phyloP scores from a whole-genome alignment of 495 filamentous ascomycete genomes.

The Poronia punctata region DNA sequence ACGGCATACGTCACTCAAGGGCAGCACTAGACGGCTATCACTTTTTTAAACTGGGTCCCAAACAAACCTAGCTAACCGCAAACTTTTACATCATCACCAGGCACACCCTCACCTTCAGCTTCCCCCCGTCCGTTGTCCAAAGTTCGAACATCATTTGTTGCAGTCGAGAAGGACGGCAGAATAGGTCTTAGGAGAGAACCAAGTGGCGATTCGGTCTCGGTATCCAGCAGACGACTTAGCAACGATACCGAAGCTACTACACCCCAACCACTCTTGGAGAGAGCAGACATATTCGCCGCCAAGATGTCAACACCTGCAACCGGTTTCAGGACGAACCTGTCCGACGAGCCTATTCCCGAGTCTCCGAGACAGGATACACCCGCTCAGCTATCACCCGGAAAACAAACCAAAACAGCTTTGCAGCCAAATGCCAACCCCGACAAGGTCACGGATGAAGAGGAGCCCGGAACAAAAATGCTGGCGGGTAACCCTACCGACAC shows the following conservation, averaged over 20 bases:
- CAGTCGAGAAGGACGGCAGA: slow-evolving; percentile 59
- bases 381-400: slow-evolving; percentile 11
- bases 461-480: slow-evolving; percentile 17
- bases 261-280: slow-evolving; percentile 25
- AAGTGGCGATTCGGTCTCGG: slow-evolving; percentile 36
- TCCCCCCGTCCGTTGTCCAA: slow-evolving; percentile 62
- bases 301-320: slow-evolving; percentile 20
- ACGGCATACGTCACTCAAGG: slow-evolving; percentile 6
- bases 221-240: slow-evolving; percentile 28
- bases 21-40: slow-evolving; percentile 4
- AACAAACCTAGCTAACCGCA: slow-evolving; percentile 17
- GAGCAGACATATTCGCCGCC: slow-evolving; percentile 24
- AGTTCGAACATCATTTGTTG: slow-evolving; percentile 77
- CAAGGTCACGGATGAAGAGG: slow-evolving; percentile 25
- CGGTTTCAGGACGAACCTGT: slow-evolving; percentile 23
- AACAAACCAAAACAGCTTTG: slow-evolving; percentile 12
- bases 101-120: slow-evolving; percentile 24
- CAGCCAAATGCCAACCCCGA: slow-evolving; percentile 25
- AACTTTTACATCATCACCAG: slow-evolving; percentile 17
- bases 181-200: slow-evolving; percentile 36
- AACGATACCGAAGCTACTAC: slow-evolving; percentile 28
- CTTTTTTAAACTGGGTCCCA: slow-evolving; percentile 4
- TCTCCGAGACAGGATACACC: slow-evolving; percentile 21
- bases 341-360: slow-evolving; percentile 28
- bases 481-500: slow-evolving; percentile 21